Conservation (phyloP, 2,329 filamentous ascomycete genomes). For the Stagonosporopsis vannaccii region DNA sequence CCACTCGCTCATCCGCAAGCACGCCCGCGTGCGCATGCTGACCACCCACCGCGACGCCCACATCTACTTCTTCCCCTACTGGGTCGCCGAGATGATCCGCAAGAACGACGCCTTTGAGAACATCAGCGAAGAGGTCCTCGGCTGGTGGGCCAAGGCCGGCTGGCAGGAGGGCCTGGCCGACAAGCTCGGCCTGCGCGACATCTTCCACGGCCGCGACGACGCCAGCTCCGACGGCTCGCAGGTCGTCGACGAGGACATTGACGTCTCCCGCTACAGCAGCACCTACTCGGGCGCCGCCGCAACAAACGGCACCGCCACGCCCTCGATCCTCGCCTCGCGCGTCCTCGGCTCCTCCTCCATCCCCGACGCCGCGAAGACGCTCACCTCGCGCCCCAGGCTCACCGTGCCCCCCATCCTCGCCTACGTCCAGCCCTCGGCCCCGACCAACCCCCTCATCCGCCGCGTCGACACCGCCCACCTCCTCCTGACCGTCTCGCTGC, state of each 20-base stretch:
- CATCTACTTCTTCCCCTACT: conserved; percentile 91
- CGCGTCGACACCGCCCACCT: conserved; percentile 88
- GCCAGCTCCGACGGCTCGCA: conserved; percentile 46
- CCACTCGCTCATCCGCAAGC: conserved; percentile 75
- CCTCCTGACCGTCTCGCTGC: conserved; percentile 80
- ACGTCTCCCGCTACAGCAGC: conserved; percentile 61
- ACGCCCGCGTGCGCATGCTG: conserved; percentile 79
- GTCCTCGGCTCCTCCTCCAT: conserved; percentile 42
- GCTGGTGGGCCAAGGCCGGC: conserved; percentile 93
- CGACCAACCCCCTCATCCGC: conserved; percentile 71
- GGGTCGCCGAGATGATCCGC: conserved; percentile 85
- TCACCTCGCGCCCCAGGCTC: conserved; percentile 47
- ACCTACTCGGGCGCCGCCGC: conserved; percentile 50
- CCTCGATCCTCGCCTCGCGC: conserved; percentile 45
- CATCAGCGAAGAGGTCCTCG: conserved; percentile 88
- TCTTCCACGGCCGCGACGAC: conserved; percentile 62
- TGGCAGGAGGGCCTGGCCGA: conserved; percentile 85
- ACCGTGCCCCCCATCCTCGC: conserved; percentile 77
- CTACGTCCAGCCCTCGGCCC: conserved; percentile 75
- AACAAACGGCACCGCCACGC: conserved; percentile 16
- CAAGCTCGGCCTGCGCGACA: conserved; percentile 75
- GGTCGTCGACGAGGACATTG: conserved; percentile 61
- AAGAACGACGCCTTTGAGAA: conserved; percentile 84
- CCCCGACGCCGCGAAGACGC: conserved; percentile 35
- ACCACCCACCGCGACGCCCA: conserved; percentile 89